Base-by-base conservation (phyloP, 139 green algal genomes). In the Chlorella ohadii region DNA sequence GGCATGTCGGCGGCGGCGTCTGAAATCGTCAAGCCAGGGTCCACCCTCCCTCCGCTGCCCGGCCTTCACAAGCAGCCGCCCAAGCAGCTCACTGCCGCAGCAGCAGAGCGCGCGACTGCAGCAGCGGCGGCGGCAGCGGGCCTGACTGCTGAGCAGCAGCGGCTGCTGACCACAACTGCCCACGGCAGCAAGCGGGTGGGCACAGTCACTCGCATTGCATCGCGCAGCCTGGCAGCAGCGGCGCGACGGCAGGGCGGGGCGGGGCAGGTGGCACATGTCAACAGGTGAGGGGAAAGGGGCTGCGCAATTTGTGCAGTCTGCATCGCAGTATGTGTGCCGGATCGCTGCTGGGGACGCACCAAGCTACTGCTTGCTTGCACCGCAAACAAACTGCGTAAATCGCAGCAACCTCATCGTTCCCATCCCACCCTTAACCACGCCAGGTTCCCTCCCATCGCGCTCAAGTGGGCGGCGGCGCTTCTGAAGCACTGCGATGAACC, bases 401-500 rank as follows among this genome's bases (percentile, higher is more conserved):
- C n/a, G n/a, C n/a, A n/a, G n/a, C n/a, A n/a, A n/a, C n/a, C n/a
- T n/a, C n/a, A n/a, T n/a, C n/a, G n/a, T n/a, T n/a, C n/a, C n/a
- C n/a, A n/a, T n/a, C n/a, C n/a, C n/a, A n/a, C n/a, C 51, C 15
- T 23, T 17, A 47, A 2, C 72, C 36, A 15, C 57, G 1, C 22
- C 59, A 66, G 85, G 56, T 86, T 84, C 57, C 81, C 73, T 4
- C 39, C 41, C n/a, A 87, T 96, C 23, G 92, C 91, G 16, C 78
- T 94, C 56, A 86, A 91, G 33, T 97, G 94, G 94, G 84, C 91
- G 0, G 79, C 89, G 1, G 87, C 80, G 16, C 86, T 97, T 74
- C 90, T 97, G 33, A 39, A 65, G 15, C 82, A 86, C 13, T 84
- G 63, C 31, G 85, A 91, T 75, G 56, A 76, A 66, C 76, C 83